Evolutionary conservation across 345 rosid species (phyloP).

Genomic region (Eutrema japonicum): DNA sequence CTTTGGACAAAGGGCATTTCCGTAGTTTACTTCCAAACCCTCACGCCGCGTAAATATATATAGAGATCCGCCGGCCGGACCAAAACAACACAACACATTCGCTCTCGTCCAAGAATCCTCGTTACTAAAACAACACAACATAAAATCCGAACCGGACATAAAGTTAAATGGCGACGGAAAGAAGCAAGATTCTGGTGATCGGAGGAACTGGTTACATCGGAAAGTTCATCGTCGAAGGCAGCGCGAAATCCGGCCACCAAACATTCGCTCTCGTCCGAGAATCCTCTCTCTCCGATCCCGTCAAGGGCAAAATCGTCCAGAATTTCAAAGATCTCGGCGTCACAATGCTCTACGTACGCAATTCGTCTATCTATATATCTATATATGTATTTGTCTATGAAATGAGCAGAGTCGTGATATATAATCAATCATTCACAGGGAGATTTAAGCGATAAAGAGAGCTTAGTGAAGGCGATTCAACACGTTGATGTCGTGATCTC

Average conservation of each 20-base stretch:
- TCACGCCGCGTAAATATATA: neutral
- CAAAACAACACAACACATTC: neutral
- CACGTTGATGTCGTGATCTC: constrained; percentile 64
- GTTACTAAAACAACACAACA: neutral
- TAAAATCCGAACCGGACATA: neutral
- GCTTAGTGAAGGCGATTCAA: constrained; percentile 58
- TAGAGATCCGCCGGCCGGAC: neutral
- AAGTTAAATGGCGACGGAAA: constrained; percentile 29
- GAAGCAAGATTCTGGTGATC: constrained; percentile 48
- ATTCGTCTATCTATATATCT: too few species aligned
- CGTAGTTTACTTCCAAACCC: neutral
- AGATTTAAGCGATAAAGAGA: constrained; percentile 52
- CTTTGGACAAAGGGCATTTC: neutral
- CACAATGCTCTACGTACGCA: constrained; percentile 22
- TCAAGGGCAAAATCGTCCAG: constrained; percentile 42
- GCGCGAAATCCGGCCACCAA: constrained; percentile 44
- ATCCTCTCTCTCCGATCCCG: constrained; percentile 40
- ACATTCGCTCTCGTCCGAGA: constrained; percentile 47
- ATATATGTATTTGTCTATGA: neutral
- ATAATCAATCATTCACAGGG: constrained; percentile 40
- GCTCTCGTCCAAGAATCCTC: too few species aligned
- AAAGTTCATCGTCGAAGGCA: constrained; percentile 45
- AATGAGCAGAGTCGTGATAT: neutral
- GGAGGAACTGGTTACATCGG: constrained; percentile 53
- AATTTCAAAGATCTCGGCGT: constrained; percentile 45